phyloP scores from a whole-genome alignment of 768 basidiomycete species.

The Naganishia friedmannii region DNA sequence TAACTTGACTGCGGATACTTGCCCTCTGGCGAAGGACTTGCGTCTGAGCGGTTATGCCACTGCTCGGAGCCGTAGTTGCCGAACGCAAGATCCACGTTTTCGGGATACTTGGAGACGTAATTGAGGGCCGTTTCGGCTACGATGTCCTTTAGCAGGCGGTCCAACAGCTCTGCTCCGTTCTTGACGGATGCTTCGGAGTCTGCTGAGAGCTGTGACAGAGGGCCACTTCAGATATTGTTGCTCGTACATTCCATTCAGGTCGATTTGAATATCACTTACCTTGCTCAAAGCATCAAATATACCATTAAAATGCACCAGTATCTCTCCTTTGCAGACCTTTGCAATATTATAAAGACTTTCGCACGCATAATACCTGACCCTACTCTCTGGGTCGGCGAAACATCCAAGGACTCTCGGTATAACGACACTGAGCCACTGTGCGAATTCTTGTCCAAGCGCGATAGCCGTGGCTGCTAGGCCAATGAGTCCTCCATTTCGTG shows the following conservation, averaged over 20 bases:
- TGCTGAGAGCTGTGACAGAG: constrained; percentile 72
- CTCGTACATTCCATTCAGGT: neutral
- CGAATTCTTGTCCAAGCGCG: constrained; percentile 85
- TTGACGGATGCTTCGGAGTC: constrained; percentile 95
- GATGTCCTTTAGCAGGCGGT: constrained; percentile 95
- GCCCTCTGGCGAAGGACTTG: neutral
- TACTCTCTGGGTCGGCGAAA: constrained; percentile 89
- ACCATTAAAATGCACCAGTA: constrained; percentile 94
- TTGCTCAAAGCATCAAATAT: constrained; percentile 97
- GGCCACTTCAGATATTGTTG: neutral
- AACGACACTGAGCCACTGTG: constrained; percentile 91
- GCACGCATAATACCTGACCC: constrained; percentile 94
- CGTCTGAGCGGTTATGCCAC: constrained; percentile 14
- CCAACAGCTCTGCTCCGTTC: constrained; percentile 94
- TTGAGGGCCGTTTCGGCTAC: constrained; percentile 94
- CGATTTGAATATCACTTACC: constrained; percentile 56
- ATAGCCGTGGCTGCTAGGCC: constrained; percentile 97
- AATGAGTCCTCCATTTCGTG: constrained; percentile 90
- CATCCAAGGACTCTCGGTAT: constrained; percentile 82
- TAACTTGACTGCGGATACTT: constrained; percentile 19
- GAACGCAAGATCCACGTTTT: constrained; percentile 58
- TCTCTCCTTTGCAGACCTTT: constrained; percentile 88
- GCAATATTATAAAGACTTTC: constrained; percentile 94
- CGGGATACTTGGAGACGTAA: constrained; percentile 81
- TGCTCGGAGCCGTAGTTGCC: constrained; percentile 14